Percentiles rank a stretch among this genome's conserved stretches.
These are phyloP conservation scores for Fusarium sp. DNA, from an alignment of 2,329 filamentous ascomycete species.

Conservation along the genomic window DNA sequence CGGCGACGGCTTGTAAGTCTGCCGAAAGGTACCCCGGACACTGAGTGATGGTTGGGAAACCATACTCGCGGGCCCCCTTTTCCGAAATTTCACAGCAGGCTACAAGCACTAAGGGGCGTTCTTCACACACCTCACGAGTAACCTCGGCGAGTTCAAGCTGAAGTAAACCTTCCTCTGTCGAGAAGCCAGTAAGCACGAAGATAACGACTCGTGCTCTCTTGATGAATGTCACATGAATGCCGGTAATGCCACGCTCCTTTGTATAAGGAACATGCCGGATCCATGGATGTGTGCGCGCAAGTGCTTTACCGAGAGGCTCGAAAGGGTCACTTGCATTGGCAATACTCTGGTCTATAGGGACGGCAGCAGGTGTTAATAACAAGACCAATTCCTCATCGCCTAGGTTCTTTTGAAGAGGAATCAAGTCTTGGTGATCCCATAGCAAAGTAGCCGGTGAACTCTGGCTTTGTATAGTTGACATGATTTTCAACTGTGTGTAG, in stretches of 20 bases:
- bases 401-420: constrained; percentile 58
- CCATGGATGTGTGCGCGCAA: constrained; percentile 66
- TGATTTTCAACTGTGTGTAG: constrained; percentile 26
- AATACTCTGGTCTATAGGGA: constrained; percentile 53
- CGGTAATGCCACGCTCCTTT: constrained; percentile 68
- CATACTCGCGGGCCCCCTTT: constrained; percentile 48
- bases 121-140: constrained; percentile 54
- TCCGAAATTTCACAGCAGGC: constrained; percentile 58
- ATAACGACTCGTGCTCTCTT: constrained; percentile 66
- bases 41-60: constrained; percentile 62
- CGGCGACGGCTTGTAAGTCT: constrained; percentile 60
- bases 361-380: constrained; percentile 65
- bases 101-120: constrained; percentile 60
- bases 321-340: constrained; percentile 70
- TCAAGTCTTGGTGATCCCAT: constrained; percentile 54
- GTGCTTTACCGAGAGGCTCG: constrained; percentile 71
- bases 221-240: constrained; percentile 69
- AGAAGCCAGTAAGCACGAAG: constrained; percentile 64
- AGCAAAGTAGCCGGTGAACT: constrained; percentile 42
- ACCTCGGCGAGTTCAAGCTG: constrained; percentile 61
- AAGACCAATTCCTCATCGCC: constrained; percentile 63
- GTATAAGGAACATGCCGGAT: constrained; percentile 78
- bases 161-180: constrained; percentile 56
- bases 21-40: constrained; percentile 56
- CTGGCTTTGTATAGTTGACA: constrained; percentile 28